Conservation (phyloP, 441 rosid genomes). For the Bocquillonia castaneifolia region DNA sequence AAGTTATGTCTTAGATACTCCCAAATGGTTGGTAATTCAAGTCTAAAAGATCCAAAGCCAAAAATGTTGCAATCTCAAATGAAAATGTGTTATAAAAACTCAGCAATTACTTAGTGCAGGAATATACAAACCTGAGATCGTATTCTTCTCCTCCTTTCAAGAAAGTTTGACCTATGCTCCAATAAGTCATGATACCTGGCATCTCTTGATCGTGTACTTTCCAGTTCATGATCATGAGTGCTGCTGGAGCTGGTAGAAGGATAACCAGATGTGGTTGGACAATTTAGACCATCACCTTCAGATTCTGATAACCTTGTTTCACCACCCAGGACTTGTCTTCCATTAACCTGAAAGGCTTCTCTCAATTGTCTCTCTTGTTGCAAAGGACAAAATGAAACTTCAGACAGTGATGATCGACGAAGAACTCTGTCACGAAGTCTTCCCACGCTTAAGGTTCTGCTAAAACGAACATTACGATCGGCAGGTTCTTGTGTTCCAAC, state of each 20-base stretch:
- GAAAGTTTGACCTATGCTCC: slow-evolving; percentile 84
- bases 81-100: too few relatives aligned
- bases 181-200: slow-evolving; percentile 79
- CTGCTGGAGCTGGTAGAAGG: slow-evolving; percentile 43
- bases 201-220: slow-evolving; percentile 62
- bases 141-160: slow-evolving; percentile 86
- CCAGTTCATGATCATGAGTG: slow-evolving; percentile 51
- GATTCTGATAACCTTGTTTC: slow-evolving; percentile 32
- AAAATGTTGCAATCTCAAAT: too few relatives aligned
- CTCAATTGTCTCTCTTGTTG: slow-evolving; percentile 49
- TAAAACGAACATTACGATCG: slow-evolving; percentile 78
- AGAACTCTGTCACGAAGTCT: slow-evolving; percentile 97
- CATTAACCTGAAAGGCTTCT: slow-evolving; percentile 40
- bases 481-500: slow-evolving; percentile 56
- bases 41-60: too few relatives aligned
- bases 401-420: slow-evolving; percentile 71
- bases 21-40: slow-evolving; percentile 8
- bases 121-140: slow-evolving; percentile 82
- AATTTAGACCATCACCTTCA: slow-evolving; percentile 30
- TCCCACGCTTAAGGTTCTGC: slow-evolving; percentile 93
- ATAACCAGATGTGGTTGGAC: slow-evolving; percentile 42
- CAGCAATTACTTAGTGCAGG: slow-evolving; percentile 9
- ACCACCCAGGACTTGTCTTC: slow-evolving; percentile 31
- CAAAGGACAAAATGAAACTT: slow-evolving; percentile 47
- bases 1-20: slow-evolving; percentile 2